Base-by-base conservation (phyloP, 176 grass and related monocot species). In the Oryza glaberrima region DNA sequence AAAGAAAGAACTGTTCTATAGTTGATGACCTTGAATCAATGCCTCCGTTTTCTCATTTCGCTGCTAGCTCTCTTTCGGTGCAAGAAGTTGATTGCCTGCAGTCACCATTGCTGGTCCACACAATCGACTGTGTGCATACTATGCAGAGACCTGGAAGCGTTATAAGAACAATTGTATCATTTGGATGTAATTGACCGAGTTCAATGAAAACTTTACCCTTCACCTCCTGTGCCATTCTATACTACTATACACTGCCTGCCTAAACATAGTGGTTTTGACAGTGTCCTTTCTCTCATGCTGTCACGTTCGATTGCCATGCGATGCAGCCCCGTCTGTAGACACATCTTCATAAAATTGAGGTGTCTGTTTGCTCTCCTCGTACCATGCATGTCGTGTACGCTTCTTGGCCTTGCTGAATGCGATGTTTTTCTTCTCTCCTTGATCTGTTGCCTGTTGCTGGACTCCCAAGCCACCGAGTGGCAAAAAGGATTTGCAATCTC, bases 11-110 rank as follows among this genome's bases (percentile, higher is more conserved):
- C 19, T 60, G 19, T 77, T 77, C 41, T 41, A 20, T 1, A n/a
- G 12, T 10, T 58, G 32, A 54, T 11, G 82, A 28, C 64, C 47
- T 43, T 84, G 61, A 41, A 77, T 84, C 30, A 54, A 77, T 76
- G 82, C 13, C 35, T 49, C 26, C 16, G 6, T 46, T 35, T 35
- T 49, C 17, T 46, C 22, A n/a, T 23, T 8, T 72, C 19, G 72
- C 14, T 72, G 65, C 11, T 60, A 58, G 17, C 34, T 11, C 16
- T 65, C 72, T 76, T 84, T 54, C 61, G 72, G 45, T 76, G 72
- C 61, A 20, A n/a, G 35, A 70, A 38, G 1, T 76, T 76, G 25
- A n/a, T 76, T 76, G 49, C 16, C 54, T 76, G 28, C 28, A 60
- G 28, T 9, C 7, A 14, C 28, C 30, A 11, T 35, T 76, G 26